phyloP scores from a whole-genome alignment of 495 filamentous ascomycete species.

The Bathelium albidoporum region DNA sequence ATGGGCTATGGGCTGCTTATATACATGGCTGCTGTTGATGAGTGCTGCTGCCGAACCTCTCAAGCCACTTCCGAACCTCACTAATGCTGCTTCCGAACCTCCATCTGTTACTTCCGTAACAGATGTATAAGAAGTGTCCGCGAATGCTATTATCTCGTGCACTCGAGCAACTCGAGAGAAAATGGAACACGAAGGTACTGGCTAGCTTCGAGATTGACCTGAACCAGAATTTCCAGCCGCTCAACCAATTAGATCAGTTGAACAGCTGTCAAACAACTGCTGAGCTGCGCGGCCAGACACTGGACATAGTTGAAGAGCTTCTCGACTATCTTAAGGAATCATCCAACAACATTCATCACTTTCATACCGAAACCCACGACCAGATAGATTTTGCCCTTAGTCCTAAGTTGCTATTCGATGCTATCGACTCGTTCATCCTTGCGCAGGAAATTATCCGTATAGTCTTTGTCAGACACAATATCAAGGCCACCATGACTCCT shows the following conservation, averaged over 20 bases:
- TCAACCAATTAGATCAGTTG: background rate
- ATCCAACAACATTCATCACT: background rate
- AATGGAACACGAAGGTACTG: background rate
- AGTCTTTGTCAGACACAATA: background rate
- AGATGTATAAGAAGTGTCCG: background rate
- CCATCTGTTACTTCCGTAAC: too few relatives aligned
- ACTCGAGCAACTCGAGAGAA: background rate
- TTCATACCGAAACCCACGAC: background rate
- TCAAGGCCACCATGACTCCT: background rate
- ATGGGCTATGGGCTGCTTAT: too few relatives aligned
- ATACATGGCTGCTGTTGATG: too few relatives aligned
- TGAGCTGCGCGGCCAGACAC: background rate
- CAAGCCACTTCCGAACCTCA: too few relatives aligned
- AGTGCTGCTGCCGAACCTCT: too few relatives aligned
- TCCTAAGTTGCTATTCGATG: background rate
- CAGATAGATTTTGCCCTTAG: background rate
- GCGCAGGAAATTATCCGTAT: background rate
- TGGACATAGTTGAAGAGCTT: background rate
- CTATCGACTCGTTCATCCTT: background rate
- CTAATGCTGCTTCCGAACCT: too few relatives aligned
- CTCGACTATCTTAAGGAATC: background rate
- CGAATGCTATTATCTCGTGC: background rate
- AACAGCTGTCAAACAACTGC: background rate
- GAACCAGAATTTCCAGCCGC: background rate
- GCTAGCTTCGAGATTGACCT: slow-evolving; percentile 5